phyloP scores from a whole-genome alignment of 179 eudicot genomes.

The Corrigiola litoralis region DNA sequence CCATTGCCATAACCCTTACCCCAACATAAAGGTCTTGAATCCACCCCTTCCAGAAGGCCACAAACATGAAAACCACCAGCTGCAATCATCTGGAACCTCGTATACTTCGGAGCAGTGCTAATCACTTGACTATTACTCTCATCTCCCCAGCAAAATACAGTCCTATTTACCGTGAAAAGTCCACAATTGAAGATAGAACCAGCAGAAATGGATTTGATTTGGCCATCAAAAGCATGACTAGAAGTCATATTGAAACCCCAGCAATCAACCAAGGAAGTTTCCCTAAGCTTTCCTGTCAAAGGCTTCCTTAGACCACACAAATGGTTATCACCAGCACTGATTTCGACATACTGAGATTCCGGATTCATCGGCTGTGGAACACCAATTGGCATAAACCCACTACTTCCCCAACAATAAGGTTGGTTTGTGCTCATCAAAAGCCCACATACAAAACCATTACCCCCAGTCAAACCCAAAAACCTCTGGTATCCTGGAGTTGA shows the following conservation, averaged over 20 bases:
- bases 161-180: constrained; percentile 59
- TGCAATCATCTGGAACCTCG: constrained; percentile 55
- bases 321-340: constrained; percentile 97
- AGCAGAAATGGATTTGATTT: constrained; percentile 63
- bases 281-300: constrained; percentile 46
- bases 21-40: constrained; percentile 67
- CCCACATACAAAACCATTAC: constrained; percentile 90
- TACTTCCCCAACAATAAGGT: constrained; percentile 95
- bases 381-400: constrained; percentile 56
- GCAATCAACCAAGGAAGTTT: constrained; percentile 71
- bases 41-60: constrained; percentile 65
- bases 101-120: constrained; percentile 41
- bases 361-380: constrained; percentile 53
- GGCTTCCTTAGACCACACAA: constrained; percentile 75
- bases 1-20: constrained; percentile 56
- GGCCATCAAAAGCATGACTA: constrained; percentile 55
- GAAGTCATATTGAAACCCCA: constrained; percentile 97
- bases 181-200: constrained; percentile 89
- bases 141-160: constrained; percentile 87
- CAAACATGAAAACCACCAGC: constrained; percentile 94
- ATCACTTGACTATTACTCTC: constrained; percentile 59
- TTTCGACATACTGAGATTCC: constrained; percentile 63
- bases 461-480: constrained; percentile 67
- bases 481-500: constrained; percentile 50
- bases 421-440: constrained; percentile 48